Base-by-base conservation (phyloP, 345 rosid genomes). In the Gossypium bickii region DNA sequence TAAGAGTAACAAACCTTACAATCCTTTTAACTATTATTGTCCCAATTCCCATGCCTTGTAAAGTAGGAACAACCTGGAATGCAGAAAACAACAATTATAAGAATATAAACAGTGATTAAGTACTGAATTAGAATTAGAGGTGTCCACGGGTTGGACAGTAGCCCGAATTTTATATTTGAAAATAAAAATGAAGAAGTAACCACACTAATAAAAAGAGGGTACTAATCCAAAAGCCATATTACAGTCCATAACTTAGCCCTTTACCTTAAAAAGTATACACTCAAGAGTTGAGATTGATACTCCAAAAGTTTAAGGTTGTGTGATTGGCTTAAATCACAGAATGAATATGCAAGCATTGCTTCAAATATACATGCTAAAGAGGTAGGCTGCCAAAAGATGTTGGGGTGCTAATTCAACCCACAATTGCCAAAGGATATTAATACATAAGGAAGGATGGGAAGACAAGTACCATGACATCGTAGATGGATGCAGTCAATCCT, bases 401-500 rank as follows among this genome's bases (percentile, higher is more conserved):
- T 59, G 12, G 9, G 63, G 25, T 24, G 69, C 70, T 18, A 44
- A 44, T 44, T 66, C 29, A 66, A 18, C n/a, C 52, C 53, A 66
- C 2, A 44, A 66, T 18, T 44, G 5, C 52, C 52, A 43, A 43
- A 44, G 16, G 17, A 64, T 43, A 15, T 29, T 62, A 15, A 12
- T 61, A 27, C 18, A 20, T 17, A 20, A 38, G 2, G 34, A 67
- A 12, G 34, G 27, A 67, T 20, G 15, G 55, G 41, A 47, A 47
- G 12, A 48, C 41, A 47, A 15, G 56, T 67, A 67, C 71, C 98
- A 91, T 84, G 61, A 92, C 85, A 83, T 94, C 97, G 43, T 86
- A 79, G 55, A 94, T 85, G 66, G 98, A 87, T 69, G 98, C 97
- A 13, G 97, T 92, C 85, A 94, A 85, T 70, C 92, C 90, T 48